phyloP scores from a whole-genome alignment of 2,329 filamentous ascomycete genomes.

The Fusarium sp. region DNA sequence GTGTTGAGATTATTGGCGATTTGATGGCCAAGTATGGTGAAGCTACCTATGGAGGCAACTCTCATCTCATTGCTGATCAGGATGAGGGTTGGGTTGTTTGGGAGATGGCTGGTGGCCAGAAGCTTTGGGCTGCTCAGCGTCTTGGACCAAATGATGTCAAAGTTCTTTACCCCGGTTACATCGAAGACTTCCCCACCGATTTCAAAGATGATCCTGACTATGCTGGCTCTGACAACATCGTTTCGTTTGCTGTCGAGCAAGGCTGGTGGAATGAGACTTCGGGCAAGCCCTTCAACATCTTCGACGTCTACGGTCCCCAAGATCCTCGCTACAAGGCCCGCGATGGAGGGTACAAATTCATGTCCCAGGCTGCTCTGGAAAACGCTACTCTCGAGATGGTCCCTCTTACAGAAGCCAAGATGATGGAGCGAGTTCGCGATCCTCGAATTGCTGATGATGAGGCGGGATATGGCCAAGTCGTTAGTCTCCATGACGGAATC shows the following conservation, averaged over 20 bases:
- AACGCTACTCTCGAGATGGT: constrained; percentile 38
- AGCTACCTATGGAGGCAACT: constrained; percentile 40
- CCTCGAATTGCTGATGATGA: constrained; percentile 40
- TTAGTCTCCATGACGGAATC: constrained; percentile 26
- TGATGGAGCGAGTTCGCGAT: constrained; percentile 40
- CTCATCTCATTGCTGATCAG: constrained; percentile 41
- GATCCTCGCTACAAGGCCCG: constrained; percentile 39
- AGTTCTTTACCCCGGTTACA: constrained; percentile 38
- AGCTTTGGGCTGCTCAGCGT: constrained; percentile 41
- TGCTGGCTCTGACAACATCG: constrained; percentile 37
- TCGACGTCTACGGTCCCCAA: constrained; percentile 35
- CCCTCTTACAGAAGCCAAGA: constrained; percentile 35
- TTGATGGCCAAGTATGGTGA: constrained; percentile 36
- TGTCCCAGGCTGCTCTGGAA: constrained; percentile 39
- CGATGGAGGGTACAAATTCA: constrained; percentile 42
- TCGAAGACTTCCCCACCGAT: constrained; percentile 38
- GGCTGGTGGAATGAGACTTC: constrained; percentile 42
- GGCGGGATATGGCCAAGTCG: constrained; percentile 39
- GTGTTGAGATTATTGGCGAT: constrained; percentile 34
- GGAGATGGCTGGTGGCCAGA: constrained; percentile 41
- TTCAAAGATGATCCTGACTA: constrained; percentile 22
- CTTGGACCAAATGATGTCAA: constrained; percentile 39
- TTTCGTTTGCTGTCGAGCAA: constrained; percentile 39
- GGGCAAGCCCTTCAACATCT: constrained; percentile 38
- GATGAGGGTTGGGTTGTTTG: constrained; percentile 42